Conservation (phyloP, 306 rosid genomes). For the Acacia melanoxylon region DNA sequence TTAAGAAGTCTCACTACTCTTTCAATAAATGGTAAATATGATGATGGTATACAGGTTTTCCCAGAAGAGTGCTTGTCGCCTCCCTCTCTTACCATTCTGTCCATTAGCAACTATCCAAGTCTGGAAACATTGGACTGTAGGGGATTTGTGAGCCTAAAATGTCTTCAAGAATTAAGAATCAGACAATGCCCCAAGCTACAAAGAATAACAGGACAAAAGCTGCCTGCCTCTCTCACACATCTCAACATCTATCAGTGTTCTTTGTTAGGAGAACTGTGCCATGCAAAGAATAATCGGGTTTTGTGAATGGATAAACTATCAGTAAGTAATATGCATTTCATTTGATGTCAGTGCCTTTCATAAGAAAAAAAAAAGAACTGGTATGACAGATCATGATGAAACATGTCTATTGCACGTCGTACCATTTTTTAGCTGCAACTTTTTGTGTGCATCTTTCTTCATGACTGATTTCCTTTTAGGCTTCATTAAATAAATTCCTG, state of each 20-base stretch:
- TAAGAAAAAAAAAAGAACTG: no score
- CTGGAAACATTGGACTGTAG: slow-evolving; percentile 1
- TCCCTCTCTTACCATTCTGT: background rate
- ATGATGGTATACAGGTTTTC: background rate
- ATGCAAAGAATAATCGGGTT: background rate
- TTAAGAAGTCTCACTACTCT: background rate
- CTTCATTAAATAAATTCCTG: background rate
- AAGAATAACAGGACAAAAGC: slow-evolving; percentile 13
- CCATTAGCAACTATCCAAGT: background rate
- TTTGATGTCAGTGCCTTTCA: background rate
- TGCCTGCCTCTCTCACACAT: slow-evolving; percentile 11
- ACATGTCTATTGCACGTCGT: background rate
- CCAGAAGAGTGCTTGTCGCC: slow-evolving; percentile 1
- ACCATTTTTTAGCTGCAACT: background rate
- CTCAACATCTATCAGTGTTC: background rate
- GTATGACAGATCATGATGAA: no score
- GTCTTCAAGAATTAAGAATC: background rate
- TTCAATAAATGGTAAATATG: background rate
- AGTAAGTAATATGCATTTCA: background rate
- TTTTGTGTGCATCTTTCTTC: background rate
- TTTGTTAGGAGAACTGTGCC: background rate
- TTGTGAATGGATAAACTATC: background rate
- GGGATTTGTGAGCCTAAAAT: slow-evolving; percentile 11
- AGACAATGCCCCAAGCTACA: background rate
- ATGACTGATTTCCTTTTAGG: background rate